Evolutionary conservation across 768 basidiomycete genomes (phyloP), one percentile per base, ranked within the genome.

Genomic region (Mycena alexandri): DNA sequence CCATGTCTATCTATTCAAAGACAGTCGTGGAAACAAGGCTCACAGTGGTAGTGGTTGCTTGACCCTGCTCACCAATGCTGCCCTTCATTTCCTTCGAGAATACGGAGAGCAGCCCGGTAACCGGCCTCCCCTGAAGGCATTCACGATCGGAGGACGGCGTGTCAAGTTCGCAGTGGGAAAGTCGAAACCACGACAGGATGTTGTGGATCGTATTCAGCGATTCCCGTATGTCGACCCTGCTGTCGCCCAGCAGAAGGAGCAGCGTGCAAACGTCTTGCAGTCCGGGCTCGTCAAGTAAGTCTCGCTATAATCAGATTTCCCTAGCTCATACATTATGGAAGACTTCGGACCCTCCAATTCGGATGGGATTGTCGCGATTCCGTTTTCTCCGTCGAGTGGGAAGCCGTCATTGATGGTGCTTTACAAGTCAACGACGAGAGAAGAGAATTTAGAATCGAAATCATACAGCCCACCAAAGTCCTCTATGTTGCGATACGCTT

Each of bases 301-400:
- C 42, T 50, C n/a, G 21, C 13, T 33, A 10, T 8, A 5, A 17
- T 52, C 2, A 19, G 21, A 25, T 51, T 12, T 38, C 25, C 25
- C 24, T 54, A 33, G 21, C 47, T 34, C 7, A 56, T 50, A 3
- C 22, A 7, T 22, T 19, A 1, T 2, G 19, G 3, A 33, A 71
- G 70, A 9, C 71, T 89, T 54, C 66, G 65, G 5, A 72, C 76
- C 5, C 67, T 91, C 29, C 89, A 90, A 69, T 89, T 89, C 68
- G 86, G 87, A 16, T 89, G 88, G 89, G 79, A 83, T 71, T 90
- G 89, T 65, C 82, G 88, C n/a, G 88, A 89, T 71, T 74, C 78
- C 6, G 79, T 82, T 0, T 83, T 86, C 65, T 92, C 90, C 19
- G 75, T 86, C 48, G 89, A 91, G 75, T 88, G 85, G 82, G 86